A percentile compares a stretch with the other conserved stretches of the same genome.
Evolutionary conservation across 2,329 filamentous ascomycete genomes (phyloP).

Genomic region (Myriangium duriaei): DNA sequence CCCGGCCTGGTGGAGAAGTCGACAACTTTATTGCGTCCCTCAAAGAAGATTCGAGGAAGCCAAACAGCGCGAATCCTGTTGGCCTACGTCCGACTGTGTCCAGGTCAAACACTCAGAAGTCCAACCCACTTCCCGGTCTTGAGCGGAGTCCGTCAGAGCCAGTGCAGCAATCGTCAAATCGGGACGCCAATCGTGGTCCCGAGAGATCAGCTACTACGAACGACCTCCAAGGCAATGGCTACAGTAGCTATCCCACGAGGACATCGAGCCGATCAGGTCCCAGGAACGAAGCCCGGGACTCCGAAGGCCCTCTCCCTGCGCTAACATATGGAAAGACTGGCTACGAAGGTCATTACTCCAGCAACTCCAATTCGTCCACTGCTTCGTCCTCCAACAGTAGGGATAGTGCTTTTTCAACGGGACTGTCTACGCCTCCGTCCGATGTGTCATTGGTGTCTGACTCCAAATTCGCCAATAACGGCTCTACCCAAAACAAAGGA

Average conservation of each 20-base stretch:
- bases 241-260: neutral
- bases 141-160: constrained; percentile 6
- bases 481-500: neutral
- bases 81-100: constrained; percentile 1
- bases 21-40: constrained; percentile 9
- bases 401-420: constrained; percentile 17
- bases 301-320: neutral
- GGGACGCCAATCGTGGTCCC: neutral
- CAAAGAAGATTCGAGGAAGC: constrained; percentile 4
- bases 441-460: constrained; percentile 19
- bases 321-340: neutral
- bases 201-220: constrained; percentile 5
- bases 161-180: neutral
- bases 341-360: constrained; percentile 5
- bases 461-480: neutral
- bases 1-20: constrained; percentile 19
- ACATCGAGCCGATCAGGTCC: neutral
- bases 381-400: constrained; percentile 8
- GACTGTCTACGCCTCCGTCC: constrained; percentile 19
- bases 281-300: neutral
- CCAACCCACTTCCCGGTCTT: neutral
- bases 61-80: neutral
- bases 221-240: constrained; percentile 2
- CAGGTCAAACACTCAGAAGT: constrained; percentile 1
- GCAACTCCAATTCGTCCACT: constrained; percentile 12